Conservation (phyloP, 495 filamentous ascomycete species). For the Xylaria nigripes region DNA sequence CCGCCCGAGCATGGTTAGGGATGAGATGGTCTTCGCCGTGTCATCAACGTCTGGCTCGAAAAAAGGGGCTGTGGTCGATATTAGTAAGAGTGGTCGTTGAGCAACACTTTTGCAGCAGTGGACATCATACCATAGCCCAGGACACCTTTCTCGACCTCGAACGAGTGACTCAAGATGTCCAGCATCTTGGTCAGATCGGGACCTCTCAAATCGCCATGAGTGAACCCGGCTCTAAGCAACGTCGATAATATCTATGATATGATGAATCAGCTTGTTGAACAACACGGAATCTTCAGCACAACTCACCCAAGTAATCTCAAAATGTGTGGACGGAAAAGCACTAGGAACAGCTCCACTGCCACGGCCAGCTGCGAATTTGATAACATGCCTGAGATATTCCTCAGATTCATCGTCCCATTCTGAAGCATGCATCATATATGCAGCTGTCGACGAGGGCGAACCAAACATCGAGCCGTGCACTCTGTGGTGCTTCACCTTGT, state of each 20-base stretch:
- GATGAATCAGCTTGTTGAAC: background rate
- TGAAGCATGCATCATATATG: slow-evolving; percentile 31
- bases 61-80: slow-evolving; percentile 16
- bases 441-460: slow-evolving; percentile 41
- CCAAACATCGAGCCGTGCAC: slow-evolving; percentile 38
- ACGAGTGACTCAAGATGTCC: slow-evolving; percentile 14
- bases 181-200: slow-evolving; percentile 19
- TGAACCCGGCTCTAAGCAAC: slow-evolving; percentile 15
- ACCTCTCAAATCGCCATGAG: slow-evolving; percentile 13
- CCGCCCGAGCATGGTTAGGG: slow-evolving; percentile 25
- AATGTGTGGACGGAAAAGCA: slow-evolving; percentile 31
- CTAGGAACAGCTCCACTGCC: slow-evolving; percentile 11
- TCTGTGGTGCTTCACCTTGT: slow-evolving; percentile 37
- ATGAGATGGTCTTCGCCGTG: slow-evolving; percentile 36
- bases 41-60: slow-evolving; percentile 42
- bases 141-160: slow-evolving; percentile 9
- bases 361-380: slow-evolving; percentile 7
- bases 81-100: background rate
- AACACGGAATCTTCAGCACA: slow-evolving; percentile 10
- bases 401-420: slow-evolving; percentile 18
- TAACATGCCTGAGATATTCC: slow-evolving; percentile 14
- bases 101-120: background rate
- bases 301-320: slow-evolving; percentile 34
- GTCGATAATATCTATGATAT: slow-evolving; percentile 11
- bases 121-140: slow-evolving; percentile 19